Conservation (phyloP, 2,329 filamentous ascomycete species). For the Teratosphaeria nubilosa region DNA sequence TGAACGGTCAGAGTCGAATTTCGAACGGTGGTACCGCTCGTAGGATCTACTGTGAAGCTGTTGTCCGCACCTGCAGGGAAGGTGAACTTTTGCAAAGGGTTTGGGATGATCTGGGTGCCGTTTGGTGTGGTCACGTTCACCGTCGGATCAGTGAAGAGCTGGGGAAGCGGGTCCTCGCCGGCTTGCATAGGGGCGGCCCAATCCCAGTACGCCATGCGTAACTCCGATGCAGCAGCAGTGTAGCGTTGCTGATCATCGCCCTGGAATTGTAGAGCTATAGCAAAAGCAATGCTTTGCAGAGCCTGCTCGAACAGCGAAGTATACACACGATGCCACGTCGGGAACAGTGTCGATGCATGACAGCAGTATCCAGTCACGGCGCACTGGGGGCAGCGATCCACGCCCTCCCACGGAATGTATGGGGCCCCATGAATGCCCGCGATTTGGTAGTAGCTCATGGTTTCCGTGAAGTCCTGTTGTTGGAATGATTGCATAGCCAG, state of each 20-base stretch:
- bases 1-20: background rate
- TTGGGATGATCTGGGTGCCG: background rate
- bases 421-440: background rate
- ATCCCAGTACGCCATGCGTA: conserved; percentile 1
- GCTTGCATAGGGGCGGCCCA: background rate
- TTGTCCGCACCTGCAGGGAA: background rate
- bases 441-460: background rate
- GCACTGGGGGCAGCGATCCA: background rate
- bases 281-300: background rate
- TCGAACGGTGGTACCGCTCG: background rate
- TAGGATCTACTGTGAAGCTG: background rate
- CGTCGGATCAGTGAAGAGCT: background rate
- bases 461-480: background rate
- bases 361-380: background rate
- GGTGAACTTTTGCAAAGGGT: background rate
- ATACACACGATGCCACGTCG: conserved; percentile 1
- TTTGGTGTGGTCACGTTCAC: background rate
- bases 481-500: conserved; percentile 5
- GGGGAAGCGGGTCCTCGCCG: background rate
- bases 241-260: background rate
- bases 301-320: background rate
- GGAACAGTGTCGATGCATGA: background rate
- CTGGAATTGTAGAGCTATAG: background rate
- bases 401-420: background rate
- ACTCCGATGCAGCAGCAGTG: background rate